These are phyloP conservation scores for Ustilago curta DNA, from an alignment of 1,284 basidiomycete species.

Conservation along the genomic window DNA sequence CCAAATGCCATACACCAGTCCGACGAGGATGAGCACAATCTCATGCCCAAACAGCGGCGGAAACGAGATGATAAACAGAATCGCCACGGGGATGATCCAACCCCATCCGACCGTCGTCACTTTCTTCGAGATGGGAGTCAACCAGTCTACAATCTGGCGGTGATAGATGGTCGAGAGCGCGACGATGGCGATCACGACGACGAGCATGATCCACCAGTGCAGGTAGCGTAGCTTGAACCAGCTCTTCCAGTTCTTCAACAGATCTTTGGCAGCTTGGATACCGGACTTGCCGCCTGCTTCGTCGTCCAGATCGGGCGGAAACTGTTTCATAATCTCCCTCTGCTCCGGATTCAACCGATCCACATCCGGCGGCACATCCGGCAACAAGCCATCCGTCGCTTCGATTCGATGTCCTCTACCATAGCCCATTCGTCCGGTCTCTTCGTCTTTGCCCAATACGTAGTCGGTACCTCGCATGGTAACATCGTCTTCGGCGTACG, in stretches of 20 bases:
- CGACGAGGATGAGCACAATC: constrained; percentile 79
- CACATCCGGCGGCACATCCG: constrained; percentile 41
- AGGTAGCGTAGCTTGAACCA: constrained; percentile 55
- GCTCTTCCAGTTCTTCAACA: constrained; percentile 50
- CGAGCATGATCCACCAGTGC: constrained; percentile 71
- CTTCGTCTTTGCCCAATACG: constrained; percentile 21
- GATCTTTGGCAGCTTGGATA: constrained; percentile 25
- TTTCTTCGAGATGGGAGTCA: constrained; percentile 77
- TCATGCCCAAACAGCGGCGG: constrained; percentile 78
- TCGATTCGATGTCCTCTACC: constrained; percentile 31
- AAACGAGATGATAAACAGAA: constrained; percentile 77
- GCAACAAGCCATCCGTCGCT: constrained; percentile 43
- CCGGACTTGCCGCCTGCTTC: constrained; percentile 44
- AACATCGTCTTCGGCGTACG: constrained; percentile 20
- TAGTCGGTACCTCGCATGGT: constrained; percentile 23
- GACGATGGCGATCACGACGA: constrained; percentile 72
- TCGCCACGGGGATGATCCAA: constrained; percentile 84
- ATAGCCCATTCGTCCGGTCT: constrained; percentile 18
- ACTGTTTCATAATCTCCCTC: constrained; percentile 55
- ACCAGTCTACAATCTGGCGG: constrained; percentile 76
- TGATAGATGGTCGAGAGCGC: constrained; percentile 77
- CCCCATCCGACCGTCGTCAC: constrained; percentile 75
- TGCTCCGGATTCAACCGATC: constrained; percentile 53
- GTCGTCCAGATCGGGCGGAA: constrained; percentile 64
- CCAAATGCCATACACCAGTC: constrained; percentile 74